These are phyloP conservation scores for Sinapis alba DNA, from an alignment of 441 rosid genomes.

Conservation along the genomic window DNA sequence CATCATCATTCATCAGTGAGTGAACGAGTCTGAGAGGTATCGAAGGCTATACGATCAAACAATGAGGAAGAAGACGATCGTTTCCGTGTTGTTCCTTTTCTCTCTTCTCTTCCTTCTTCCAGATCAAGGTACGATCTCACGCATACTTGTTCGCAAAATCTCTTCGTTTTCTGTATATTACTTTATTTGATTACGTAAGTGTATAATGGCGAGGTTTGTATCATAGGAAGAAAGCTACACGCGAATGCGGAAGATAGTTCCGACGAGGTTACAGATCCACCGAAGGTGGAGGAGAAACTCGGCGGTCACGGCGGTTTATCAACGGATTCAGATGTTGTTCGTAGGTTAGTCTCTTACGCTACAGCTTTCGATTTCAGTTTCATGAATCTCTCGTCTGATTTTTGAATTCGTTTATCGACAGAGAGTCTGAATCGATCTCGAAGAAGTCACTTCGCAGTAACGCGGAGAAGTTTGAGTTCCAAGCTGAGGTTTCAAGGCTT, in stretches of 20 bases:
- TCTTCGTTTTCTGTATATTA: constrained; percentile 2
- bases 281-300: constrained; percentile 36
- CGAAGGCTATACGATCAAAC: neutral
- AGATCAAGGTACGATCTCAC: constrained; percentile 68
- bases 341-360: constrained; percentile 49
- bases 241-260: constrained; percentile 78
- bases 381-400: neutral
- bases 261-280: constrained; percentile 67
- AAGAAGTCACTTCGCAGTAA: constrained; percentile 71
- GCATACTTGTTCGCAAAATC: neutral
- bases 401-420: constrained; percentile 29
- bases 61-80: constrained; percentile 92
- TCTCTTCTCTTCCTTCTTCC: constrained; percentile 70
- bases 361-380: neutral
- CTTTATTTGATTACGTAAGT: neutral
- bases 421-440: constrained; percentile 94
- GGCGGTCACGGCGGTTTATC: constrained; percentile 89
- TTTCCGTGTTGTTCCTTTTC: constrained; percentile 72
- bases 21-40: neutral
- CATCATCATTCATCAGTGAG: neutral
- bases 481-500: constrained; percentile 68
- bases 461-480: constrained; percentile 96
- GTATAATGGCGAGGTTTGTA: neutral
- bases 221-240: constrained; percentile 49
- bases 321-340: constrained; percentile 92